These are phyloP conservation scores for Kodamaea sp. DNA, from an alignment of 1,139 yeast genomes.

Conservation along the genomic window DNA sequence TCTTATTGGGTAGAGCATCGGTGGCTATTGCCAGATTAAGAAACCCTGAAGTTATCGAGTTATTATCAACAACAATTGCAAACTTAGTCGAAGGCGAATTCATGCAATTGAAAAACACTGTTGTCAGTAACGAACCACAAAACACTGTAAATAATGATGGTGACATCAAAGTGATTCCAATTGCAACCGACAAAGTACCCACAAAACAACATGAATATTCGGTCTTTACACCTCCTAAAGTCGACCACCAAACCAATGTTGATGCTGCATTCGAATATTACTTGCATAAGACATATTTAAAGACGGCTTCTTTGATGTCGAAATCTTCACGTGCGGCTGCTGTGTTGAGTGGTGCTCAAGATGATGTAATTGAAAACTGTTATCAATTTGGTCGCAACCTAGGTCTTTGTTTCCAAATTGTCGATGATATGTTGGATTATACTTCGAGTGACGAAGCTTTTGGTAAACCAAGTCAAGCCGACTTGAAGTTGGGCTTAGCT, in stretches of 20 bases:
- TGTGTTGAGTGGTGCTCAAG: slow-evolving; percentile 80
- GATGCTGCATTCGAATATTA: slow-evolving; percentile 92
- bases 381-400: slow-evolving; percentile 90
- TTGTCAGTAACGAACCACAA: slow-evolving; percentile 46
- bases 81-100: slow-evolving; percentile 97
- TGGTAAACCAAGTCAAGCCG: slow-evolving; percentile 97
- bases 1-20: slow-evolving; percentile 90
- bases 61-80: slow-evolving; percentile 92
- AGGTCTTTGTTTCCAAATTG: slow-evolving; percentile 93
- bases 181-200: slow-evolving; percentile 63
- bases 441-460: slow-evolving; percentile 76
- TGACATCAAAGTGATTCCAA: slow-evolving; percentile 49
- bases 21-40: slow-evolving; percentile 90
- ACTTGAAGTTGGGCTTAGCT: slow-evolving; percentile 87
- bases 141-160: slow-evolving; percentile 47
- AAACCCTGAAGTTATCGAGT: slow-evolving; percentile 95
- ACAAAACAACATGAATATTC: slow-evolving; percentile 58
- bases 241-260: slow-evolving; percentile 66
- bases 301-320: slow-evolving; percentile 94
- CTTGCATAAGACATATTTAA: slow-evolving; percentile 88
- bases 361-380: slow-evolving; percentile 71
- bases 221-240: slow-evolving; percentile 37
- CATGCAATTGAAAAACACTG: slow-evolving; percentile 95
- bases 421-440: slow-evolving; percentile 94
- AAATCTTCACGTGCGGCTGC: slow-evolving; percentile 94